These are phyloP conservation scores for Allodekkera sacchari DNA, from an alignment of 805 yeast species.

Conservation along the genomic window DNA sequence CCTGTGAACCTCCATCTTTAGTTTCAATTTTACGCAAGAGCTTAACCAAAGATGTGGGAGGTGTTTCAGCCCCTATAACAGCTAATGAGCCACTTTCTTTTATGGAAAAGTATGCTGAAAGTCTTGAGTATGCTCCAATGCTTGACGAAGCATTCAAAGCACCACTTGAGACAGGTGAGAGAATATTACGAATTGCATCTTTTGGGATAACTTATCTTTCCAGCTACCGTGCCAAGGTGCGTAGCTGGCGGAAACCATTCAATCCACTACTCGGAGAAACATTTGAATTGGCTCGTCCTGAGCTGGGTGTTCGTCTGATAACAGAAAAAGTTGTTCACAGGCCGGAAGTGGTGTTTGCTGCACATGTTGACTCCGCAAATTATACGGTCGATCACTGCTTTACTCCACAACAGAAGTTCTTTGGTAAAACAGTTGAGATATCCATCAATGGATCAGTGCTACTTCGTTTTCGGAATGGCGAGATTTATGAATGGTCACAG, in stretches of 20 bases:
- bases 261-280: conserved; percentile 94
- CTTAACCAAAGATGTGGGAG: conserved; percentile 82
- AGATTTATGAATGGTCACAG: conserved; percentile 69
- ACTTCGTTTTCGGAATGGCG: conserved; percentile 49
- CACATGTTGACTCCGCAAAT: conserved; percentile 57
- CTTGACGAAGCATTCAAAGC: conserved; percentile 53
- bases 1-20: conserved; percentile 71
- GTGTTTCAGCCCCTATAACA: conserved; percentile 89
- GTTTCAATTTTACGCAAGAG: conserved; percentile 76
- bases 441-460: conserved; percentile 63
- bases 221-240: conserved; percentile 59
- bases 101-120: conserved; percentile 72
- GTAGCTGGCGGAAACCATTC: conserved; percentile 84
- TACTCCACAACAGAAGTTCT: conserved; percentile 76
- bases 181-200: conserved; percentile 61
- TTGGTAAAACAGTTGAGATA: conserved; percentile 91
- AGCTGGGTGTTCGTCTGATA: conserved; percentile 61
- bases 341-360: conserved; percentile 73
- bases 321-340: conserved; percentile 85
- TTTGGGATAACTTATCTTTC: conserved; percentile 77
- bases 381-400: conserved; percentile 67
- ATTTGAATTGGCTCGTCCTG: conserved; percentile 81
- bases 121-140: conserved; percentile 65
- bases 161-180: conserved; percentile 42
- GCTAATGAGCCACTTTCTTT: conserved; percentile 87